Evolutionary conservation across 140 eudicot species (phyloP).

Genomic region (Senecio squalidus): DNA sequence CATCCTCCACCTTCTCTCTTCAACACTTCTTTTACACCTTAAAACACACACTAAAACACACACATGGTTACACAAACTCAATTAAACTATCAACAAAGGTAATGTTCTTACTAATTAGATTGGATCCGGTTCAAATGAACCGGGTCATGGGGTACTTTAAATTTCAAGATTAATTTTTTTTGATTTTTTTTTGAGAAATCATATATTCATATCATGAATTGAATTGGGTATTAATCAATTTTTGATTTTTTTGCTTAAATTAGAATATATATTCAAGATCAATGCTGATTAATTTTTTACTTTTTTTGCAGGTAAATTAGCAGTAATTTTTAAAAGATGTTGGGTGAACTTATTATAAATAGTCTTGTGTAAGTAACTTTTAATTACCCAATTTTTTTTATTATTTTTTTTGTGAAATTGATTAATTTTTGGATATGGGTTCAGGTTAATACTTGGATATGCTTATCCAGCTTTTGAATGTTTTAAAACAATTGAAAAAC

Average conservation of each 20-base stretch:
- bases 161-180: constrained; percentile 1
- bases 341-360: constrained; percentile 60
- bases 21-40: neutral
- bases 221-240: constrained; percentile 20
- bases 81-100: neutral
- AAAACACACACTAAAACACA: neutral
- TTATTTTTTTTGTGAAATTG: constrained; percentile 5
- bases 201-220: neutral
- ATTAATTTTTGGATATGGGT: constrained; percentile 3
- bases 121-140: too few relatives aligned
- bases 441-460: constrained; percentile 60
- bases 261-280: neutral
- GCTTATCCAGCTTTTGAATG: constrained; percentile 82
- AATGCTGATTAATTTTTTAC: neutral
- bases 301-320: constrained; percentile 10
- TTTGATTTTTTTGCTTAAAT: constrained; percentile 5
- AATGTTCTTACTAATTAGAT: too few relatives aligned
- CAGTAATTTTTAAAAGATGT: constrained; percentile 28
- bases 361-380: constrained; percentile 60
- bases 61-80: neutral
- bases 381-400: neutral
- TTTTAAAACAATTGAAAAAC: constrained; percentile 58
- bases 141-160: neutral
- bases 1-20: too few relatives aligned
- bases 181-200: neutral